Conservation (phyloP, 495 filamentous ascomycete genomes). For the Penicillium ucsense region DNA sequence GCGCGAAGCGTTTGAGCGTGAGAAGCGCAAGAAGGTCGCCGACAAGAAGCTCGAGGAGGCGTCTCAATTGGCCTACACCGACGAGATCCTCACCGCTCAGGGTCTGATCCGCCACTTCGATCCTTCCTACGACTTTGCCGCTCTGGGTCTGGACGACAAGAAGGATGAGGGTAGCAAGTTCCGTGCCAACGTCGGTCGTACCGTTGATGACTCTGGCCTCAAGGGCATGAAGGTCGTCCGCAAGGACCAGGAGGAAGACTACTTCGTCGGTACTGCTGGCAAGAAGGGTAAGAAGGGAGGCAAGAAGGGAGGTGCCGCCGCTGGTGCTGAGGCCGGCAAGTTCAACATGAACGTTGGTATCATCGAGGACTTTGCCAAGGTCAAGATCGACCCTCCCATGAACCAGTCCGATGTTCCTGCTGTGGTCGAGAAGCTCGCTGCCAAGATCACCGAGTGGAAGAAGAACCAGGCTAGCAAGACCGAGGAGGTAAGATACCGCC, state of each 20-base stretch:
- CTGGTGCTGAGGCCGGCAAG: slow-evolving; percentile 41
- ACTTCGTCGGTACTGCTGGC: slow-evolving; percentile 67
- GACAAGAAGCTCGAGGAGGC: slow-evolving; percentile 83
- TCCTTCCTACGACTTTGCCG: slow-evolving; percentile 58
- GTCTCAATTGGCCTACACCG: slow-evolving; percentile 74
- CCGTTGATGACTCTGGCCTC: slow-evolving; percentile 63
- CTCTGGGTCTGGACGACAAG: slow-evolving; percentile 45
- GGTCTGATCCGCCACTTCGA: slow-evolving; percentile 85
- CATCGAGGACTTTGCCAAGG: slow-evolving; percentile 76
- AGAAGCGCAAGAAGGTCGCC: slow-evolving; percentile 73
- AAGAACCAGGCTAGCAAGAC: slow-evolving; percentile 82
- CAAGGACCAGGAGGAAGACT: slow-evolving; percentile 78
- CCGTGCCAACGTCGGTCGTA: slow-evolving; percentile 69
- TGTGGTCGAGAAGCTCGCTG: slow-evolving; percentile 77
- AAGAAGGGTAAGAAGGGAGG: slow-evolving; percentile 92
- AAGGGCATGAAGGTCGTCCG: slow-evolving; percentile 69
- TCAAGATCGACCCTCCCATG: slow-evolving; percentile 81
- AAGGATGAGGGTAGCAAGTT: slow-evolving; percentile 60
- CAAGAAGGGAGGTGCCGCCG: slow-evolving; percentile 48
- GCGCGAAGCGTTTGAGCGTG: slow-evolving; percentile 62
- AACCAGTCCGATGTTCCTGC: slow-evolving; percentile 69
- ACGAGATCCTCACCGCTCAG: slow-evolving; percentile 82
- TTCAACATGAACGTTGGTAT: slow-evolving; percentile 84
- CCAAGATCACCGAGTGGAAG: slow-evolving; percentile 90
- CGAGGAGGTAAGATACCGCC: slow-evolving; percentile 57